Percentiles rank a stretch among this genome's conserved stretches.
These are phyloP conservation scores for Phlebiopsis gigantea DNA, from an alignment of 768 basidiomycete genomes.

Conservation along the genomic window DNA sequence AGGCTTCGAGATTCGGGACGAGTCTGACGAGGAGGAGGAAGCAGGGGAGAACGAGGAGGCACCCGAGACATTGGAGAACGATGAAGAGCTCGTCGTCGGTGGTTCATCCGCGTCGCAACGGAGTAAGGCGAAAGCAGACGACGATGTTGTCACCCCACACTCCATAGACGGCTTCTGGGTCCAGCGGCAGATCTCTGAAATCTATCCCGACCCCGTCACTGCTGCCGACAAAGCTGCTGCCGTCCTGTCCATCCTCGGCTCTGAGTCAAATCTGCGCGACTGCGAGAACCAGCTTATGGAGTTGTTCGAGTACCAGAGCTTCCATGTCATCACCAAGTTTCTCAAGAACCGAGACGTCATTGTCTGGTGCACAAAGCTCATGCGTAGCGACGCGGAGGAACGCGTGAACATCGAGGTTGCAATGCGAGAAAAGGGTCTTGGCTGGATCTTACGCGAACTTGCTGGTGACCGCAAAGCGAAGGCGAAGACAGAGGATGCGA, in stretches of 20 bases:
- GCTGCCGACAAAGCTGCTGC: conserved; percentile 86
- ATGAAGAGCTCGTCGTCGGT: conserved; percentile 75
- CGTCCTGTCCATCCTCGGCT: conserved; percentile 80
- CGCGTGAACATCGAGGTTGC: conserved; percentile 92
- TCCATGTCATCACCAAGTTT: conserved; percentile 84
- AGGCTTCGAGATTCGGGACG: conserved; percentile 81
- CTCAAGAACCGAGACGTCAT: conserved; percentile 94
- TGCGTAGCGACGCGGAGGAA: conserved; percentile 84
- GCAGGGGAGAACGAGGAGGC: conserved; percentile 50
- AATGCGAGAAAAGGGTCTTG: conserved; percentile 95
- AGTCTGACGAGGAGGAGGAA: conserved; percentile 65
- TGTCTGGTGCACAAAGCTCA: conserved; percentile 97
- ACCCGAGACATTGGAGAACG: conserved; percentile 41
- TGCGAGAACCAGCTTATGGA: conserved; percentile 97
- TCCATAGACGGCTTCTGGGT: conserved; percentile 98
- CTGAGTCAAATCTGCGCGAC: conserved; percentile 84
- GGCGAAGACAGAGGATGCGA: conserved; percentile 47
- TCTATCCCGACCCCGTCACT: conserved; percentile 92
- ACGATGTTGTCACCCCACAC: conserved; percentile 83
- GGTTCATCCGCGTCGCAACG: conserved; percentile 42
- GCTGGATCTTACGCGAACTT: conserved; percentile 91
- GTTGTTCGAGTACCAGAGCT: conserved; percentile 89
- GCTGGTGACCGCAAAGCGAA: conserved; percentile 74
- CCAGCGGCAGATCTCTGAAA: conserved; percentile 85
- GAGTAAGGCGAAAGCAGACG: conserved; percentile 50